phyloP scores from a whole-genome alignment of 805 yeast genomes.

The Cyberlindnera euphorbiiphila region DNA sequence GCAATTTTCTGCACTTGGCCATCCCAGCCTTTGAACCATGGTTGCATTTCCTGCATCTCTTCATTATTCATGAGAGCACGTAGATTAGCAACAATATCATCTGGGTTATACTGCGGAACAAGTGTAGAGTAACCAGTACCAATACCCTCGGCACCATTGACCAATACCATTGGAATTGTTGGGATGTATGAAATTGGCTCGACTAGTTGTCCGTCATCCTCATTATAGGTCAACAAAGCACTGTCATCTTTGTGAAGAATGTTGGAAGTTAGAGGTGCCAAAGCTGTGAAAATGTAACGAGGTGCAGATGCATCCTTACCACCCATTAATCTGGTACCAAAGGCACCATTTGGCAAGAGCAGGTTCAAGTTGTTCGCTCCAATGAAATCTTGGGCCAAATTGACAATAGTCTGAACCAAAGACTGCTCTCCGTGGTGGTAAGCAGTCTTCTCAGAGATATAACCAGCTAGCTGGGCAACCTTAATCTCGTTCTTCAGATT shows the following conservation, averaged over 20 bases:
- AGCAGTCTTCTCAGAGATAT: constrained; percentile 81
- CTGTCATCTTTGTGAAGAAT: constrained; percentile 80
- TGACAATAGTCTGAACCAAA: constrained; percentile 83
- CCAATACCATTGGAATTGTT: constrained; percentile 89
- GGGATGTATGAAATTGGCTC: constrained; percentile 97
- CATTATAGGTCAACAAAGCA: constrained; percentile 70
- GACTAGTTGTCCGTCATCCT: constrained; percentile 89
- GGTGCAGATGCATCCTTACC: constrained; percentile 99
- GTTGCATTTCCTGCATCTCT: constrained; percentile 67
- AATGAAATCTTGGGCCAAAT: constrained; percentile 90
- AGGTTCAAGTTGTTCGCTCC: constrained; percentile 88
- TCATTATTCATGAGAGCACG: constrained; percentile 70
- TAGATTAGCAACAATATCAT: constrained; percentile 73
- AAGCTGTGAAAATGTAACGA: constrained; percentile 89
- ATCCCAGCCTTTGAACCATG: constrained; percentile 97
- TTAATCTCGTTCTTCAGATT: constrained; percentile 75
- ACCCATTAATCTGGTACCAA: constrained; percentile 94
- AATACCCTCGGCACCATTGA: constrained; percentile 96
- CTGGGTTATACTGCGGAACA: constrained; percentile 87
- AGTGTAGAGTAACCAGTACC: constrained; percentile 99
- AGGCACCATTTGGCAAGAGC: constrained; percentile 87
- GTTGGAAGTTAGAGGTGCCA: constrained; percentile 68
- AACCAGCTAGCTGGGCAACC: constrained; percentile 88
- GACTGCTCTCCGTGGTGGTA: constrained; percentile 96
- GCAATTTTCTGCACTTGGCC: constrained; percentile 68